phyloP scores from a whole-genome alignment of 2,329 filamentous ascomycete species.

The Fusarium buxicola region DNA sequence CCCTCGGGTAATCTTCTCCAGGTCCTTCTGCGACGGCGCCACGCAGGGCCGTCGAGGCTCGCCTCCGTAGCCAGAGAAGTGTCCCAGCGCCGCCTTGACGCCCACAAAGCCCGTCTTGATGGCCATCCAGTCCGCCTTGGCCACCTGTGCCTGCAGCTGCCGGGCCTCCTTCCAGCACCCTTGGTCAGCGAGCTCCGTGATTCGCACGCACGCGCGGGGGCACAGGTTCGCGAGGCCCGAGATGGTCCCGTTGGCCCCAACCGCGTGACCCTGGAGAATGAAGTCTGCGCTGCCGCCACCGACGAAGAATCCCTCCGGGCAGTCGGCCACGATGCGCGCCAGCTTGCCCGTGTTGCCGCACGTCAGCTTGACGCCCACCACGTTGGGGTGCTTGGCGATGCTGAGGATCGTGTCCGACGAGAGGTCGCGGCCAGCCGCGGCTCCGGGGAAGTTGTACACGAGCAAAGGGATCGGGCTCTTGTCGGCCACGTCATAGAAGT shows the following conservation, averaged over 20 bases:
- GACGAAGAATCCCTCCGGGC: slow-evolving; percentile 49
- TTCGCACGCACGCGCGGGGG: slow-evolving; percentile 51
- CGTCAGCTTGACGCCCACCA: slow-evolving; percentile 73
- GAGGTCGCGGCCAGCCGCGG: slow-evolving; percentile 70
- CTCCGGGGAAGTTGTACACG: slow-evolving; percentile 75
- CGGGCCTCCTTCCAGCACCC: slow-evolving; percentile 51
- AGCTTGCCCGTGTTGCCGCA: slow-evolving; percentile 75
- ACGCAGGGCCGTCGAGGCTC: slow-evolving; percentile 55
- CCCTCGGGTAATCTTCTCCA: slow-evolving; percentile 51
- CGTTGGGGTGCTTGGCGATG: slow-evolving; percentile 66
- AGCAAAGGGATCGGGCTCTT: slow-evolving; percentile 69
- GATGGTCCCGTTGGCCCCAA: slow-evolving; percentile 56
- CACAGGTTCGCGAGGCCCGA: slow-evolving; percentile 56
- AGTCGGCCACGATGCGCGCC: slow-evolving; percentile 59
- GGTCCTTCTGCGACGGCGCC: slow-evolving; percentile 49
- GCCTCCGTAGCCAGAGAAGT: slow-evolving; percentile 54
- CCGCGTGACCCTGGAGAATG: slow-evolving; percentile 55
- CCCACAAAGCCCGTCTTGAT: slow-evolving; percentile 62
- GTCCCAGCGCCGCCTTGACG: slow-evolving; percentile 59
- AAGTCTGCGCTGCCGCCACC: slow-evolving; percentile 56
- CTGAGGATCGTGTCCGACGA: slow-evolving; percentile 68
- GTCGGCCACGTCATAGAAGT: slow-evolving; percentile 73
- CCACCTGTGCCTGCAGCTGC: slow-evolving; percentile 54
- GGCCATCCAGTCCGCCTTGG: slow-evolving; percentile 60
- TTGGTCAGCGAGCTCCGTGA: slow-evolving; percentile 50